Base-by-base conservation (phyloP, 306 rosid species). In the Begonia peltatifolia region DNA sequence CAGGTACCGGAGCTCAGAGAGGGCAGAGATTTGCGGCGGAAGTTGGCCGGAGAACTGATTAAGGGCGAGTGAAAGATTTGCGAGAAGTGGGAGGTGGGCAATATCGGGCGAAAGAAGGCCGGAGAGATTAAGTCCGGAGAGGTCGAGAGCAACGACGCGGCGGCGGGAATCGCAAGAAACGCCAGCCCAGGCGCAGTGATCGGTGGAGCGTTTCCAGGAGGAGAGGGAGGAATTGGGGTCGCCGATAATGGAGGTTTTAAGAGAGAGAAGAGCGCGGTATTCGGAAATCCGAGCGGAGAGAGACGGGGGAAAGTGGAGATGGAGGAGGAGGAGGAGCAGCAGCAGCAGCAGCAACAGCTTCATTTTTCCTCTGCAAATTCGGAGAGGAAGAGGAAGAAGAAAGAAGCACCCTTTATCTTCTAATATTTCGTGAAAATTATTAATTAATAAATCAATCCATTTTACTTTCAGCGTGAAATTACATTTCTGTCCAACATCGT, bases 131-230 rank as follows among this genome's bases (percentile, higher is more conserved):
- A 74, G 65, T 0, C 79, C 69, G 14, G 87, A 53, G 42, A 90
- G 87, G 84, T 90, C 73, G 13, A 90, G 68, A 6, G 74, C 36
- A 5, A 53, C 68, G 53, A 90, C 94, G 62, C 72, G 94, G 5
- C 70, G 84, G 59, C 57, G 90, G n/a, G 65, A 18, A 62, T 85
- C 80, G 68, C 95, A 85, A 30, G 82, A 74, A 52, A 90, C 79
- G 10, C 90, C 94, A 7, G 16, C 2, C 85, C 90, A 85, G 7
- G 72, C 54, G 60, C 95, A 90, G 72, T 83, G 71, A 20, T 25
- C 10, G 41, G 85, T 70, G 38, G 83, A 54, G 60, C 76, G 49
- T 12, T 68, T 79, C 97, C 97, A 90, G 6, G 85, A 58, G 53
- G 94, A 46, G 25, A 90, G 90, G 18, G 54, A 18, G 2, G 77